Base-by-base conservation (phyloP, 352 stramenopile species). In the Phytophthora fragariaefolia region DNA sequence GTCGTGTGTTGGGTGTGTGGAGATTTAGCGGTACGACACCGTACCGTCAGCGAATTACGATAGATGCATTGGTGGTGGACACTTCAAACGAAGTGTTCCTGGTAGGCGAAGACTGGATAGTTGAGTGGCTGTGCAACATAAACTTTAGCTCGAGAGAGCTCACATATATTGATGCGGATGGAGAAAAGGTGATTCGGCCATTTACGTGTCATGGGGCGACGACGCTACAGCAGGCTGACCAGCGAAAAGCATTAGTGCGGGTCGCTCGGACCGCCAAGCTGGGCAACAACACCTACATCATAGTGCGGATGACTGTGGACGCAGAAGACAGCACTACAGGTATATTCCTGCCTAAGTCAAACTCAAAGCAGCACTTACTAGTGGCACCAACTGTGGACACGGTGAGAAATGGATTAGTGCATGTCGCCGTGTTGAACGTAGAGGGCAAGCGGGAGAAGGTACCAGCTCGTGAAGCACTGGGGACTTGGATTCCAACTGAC, bases 51-150 rank as follows among this genome's bases (percentile, higher is more conserved):
- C 10, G 27, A 0, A 40, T 68, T 0, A 15, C 30, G 0, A 26
- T 58, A 0, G n/a, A 62, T 8, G 60, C 50, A 1, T 9, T 68
- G 2, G 1, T 68, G 9, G 60, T 62, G 3, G 43, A 68, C 10
- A 43, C 23, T 1, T 43, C 56, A 22, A 32, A 4, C 5, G 30
- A 53, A 10, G 43, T 57, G 24, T 36, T 68, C 2, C 45, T 68
- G 1, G 27, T 68, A 6, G 60, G 51, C 1, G 60, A 68, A 18
- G 60, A 62, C 32, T 68, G 43, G 43, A 58, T 66, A 48, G n/a
- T 66, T 0, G 10, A 22, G 0, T 18, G 58, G 1, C 51, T 58
- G 20, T 23, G 22, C 1, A 58, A 63, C 12, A 69, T 63, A 6
- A 28, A 69, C 28, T 69, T 63, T 26, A n/a, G n/a, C n/a, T n/a